These are phyloP conservation scores for Aspergillus baeticus DNA, from an alignment of 495 filamentous ascomycete species.

Conservation along the genomic window DNA sequence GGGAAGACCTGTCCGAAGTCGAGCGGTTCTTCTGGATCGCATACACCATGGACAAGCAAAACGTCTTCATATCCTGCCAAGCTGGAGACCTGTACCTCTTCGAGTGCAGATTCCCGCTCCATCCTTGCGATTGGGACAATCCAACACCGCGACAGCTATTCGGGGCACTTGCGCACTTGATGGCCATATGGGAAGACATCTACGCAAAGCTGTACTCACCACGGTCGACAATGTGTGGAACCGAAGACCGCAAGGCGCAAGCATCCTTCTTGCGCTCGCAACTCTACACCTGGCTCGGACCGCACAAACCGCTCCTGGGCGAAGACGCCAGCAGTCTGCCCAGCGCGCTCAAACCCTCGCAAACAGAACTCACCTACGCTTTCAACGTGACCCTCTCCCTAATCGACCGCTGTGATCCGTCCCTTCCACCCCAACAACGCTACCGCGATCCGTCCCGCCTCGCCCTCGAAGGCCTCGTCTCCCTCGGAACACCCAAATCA, in stretches of 20 bases:
- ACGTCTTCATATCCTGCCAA: background rate
- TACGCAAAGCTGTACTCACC: slow-evolving; percentile 1
- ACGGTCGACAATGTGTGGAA: background rate
- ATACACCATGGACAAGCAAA: background rate
- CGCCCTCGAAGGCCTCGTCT: background rate
- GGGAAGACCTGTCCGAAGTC: background rate
- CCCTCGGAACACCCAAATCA: background rate
- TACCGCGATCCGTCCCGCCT: background rate
- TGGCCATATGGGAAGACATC: slow-evolving; percentile 7
- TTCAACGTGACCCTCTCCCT: background rate
- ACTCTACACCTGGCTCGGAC: background rate
- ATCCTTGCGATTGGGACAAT: background rate
- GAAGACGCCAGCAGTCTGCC: background rate
- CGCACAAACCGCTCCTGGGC: background rate
- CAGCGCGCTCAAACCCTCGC: background rate
- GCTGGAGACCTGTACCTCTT: slow-evolving; percentile 1
- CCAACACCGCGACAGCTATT: background rate
- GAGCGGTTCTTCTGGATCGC: background rate
- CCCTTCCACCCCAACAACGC: background rate
- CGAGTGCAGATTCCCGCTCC: background rate
- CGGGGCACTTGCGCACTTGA: background rate
- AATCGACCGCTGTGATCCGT: background rate
- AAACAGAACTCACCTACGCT: background rate
- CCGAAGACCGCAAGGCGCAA: background rate
- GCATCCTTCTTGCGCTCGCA: background rate